Evolutionary conservation across 176 grass and related monocot species (phyloP), one percentile per base, ranked within the genome.

Genomic region (Paspalum vaginatum): DNA sequence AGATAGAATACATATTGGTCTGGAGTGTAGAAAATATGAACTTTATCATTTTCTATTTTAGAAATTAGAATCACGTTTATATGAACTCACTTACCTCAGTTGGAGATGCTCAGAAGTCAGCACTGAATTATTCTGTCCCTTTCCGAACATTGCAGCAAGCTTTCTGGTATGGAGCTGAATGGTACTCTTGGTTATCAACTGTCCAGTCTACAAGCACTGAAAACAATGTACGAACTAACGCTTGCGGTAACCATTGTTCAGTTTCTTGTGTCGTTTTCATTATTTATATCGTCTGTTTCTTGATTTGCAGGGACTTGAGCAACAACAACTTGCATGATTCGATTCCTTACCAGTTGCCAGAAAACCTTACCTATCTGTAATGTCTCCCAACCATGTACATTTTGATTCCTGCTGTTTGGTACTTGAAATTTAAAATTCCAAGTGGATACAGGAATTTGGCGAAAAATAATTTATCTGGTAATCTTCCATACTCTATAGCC

Each of bases 281-380:
- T 50, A 44, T 48, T 74, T 40, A 65, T 83, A 83, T 21, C 37
- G 22, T 81, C 69, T 40, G 17, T 63, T 61, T 72, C 60, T 84
- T 79, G 61, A 52, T 18, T 88, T 83, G 58, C 72, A 99, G 97
- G 88, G 97, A 99, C 79, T 75, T 99, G 37, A 95, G 93, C 70
- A 83, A 77, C 76, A 99, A 99, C 88, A 87, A 82, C 79, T 74
- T 99, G 54, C 85, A 87, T 79, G 87, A 93, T 76, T 44, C 69
- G 17, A 82, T 99, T 83, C 93, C 97, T 18, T 99, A 96, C 75
- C 93, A 99, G 70, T 47, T 99, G 68, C 97, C 97, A 53, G 80
- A 73, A 47, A 99, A 99, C 82, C 86, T 99, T 17, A 88, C 65
- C 77, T 91, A 99, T 55, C 46, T 99, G 97, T 99, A 99, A 91